phyloP scores from a whole-genome alignment of 768 basidiomycete species.

The Fomitopsis pulvina region DNA sequence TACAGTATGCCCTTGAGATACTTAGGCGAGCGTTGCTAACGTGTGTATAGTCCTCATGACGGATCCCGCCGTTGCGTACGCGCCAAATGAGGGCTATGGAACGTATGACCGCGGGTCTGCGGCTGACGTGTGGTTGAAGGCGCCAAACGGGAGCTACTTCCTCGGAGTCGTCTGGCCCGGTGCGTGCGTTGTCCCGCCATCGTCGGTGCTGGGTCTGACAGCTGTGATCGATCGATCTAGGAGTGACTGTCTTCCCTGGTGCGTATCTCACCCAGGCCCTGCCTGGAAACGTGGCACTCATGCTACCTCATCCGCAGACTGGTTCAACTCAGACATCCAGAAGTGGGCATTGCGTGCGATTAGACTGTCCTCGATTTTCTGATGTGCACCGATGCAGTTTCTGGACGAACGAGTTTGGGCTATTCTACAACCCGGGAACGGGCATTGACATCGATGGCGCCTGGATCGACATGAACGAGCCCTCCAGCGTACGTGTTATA shows the following conservation, averaged over 20 bases:
- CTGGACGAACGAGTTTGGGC: slow-evolving; percentile 56
- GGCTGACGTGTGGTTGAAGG: slow-evolving; percentile 55
- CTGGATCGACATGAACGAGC: slow-evolving; percentile 79
- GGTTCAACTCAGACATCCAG: slow-evolving; percentile 51
- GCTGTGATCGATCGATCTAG: slow-evolving; percentile 19
- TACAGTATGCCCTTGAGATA: slow-evolving; percentile 34
- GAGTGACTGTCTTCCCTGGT: slow-evolving; percentile 55
- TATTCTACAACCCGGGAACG: slow-evolving; percentile 45
- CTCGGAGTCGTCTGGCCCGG: slow-evolving; percentile 64
- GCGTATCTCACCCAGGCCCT: neutral
- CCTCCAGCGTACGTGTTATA: slow-evolving; percentile 44
- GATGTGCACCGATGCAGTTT: slow-evolving; percentile 28
- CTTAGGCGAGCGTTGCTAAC: neutral
- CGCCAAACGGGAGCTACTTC: slow-evolving; percentile 48
- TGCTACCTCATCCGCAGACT: slow-evolving; percentile 31
- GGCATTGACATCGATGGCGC: slow-evolving; percentile 64
- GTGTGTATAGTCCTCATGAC: slow-evolving; percentile 57
- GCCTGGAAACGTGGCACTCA: neutral
- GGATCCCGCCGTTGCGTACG: slow-evolving; percentile 59
- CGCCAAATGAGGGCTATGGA: slow-evolving; percentile 40
- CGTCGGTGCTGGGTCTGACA: neutral
- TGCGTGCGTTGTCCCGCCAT: slow-evolving; percentile 15
- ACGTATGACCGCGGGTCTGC: slow-evolving; percentile 49
- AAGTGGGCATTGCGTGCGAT: slow-evolving; percentile 27
- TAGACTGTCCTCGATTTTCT: neutral